Percentiles rank a stretch among this genome's conserved stretches.
Conservation (phyloP, 75 land plant genomes). For the Chamaecyparis obtusa region DNA sequence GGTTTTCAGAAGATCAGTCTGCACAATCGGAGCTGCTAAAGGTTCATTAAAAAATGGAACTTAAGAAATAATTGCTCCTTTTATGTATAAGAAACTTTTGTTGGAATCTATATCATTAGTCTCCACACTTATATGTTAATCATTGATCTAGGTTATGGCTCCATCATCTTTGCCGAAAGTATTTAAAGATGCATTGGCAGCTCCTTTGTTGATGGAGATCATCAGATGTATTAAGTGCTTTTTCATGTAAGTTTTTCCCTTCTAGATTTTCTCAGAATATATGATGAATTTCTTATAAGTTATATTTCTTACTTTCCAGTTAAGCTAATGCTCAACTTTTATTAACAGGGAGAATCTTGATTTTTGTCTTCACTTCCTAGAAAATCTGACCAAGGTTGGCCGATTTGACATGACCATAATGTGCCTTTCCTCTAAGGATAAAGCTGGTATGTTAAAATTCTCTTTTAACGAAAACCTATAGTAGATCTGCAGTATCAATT, state of each 20-base stretch:
- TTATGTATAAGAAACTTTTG: background rate
- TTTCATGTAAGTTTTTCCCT: constrained; percentile 45
- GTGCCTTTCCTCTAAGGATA: constrained; percentile 67
- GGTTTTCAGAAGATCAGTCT: constrained; percentile 45
- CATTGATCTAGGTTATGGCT: constrained; percentile 42
- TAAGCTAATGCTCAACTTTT: background rate
- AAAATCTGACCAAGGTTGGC: constrained; percentile 67
- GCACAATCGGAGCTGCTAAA: constrained; percentile 68
- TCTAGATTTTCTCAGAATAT: background rate
- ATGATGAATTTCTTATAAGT: background rate
- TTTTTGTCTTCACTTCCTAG: constrained; percentile 52
- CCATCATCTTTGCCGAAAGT: constrained; percentile 63
- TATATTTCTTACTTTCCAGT: background rate
- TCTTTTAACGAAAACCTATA: background rate
- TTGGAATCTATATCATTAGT: background rate
- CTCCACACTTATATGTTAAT: background rate
- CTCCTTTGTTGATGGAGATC: constrained; percentile 68
- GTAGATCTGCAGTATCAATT: too few species aligned
- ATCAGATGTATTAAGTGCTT: constrained; percentile 53
- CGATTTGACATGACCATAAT: constrained; percentile 83
- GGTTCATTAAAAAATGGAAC: constrained; percentile 36
- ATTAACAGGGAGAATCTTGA: constrained; percentile 65
- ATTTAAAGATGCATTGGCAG: constrained; percentile 78
- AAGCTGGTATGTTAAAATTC: constrained; percentile 46
- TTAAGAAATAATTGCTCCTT: background rate